phyloP scores from a whole-genome alignment of 1,139 yeast genomes.

The Debaryomyces sp. region DNA sequence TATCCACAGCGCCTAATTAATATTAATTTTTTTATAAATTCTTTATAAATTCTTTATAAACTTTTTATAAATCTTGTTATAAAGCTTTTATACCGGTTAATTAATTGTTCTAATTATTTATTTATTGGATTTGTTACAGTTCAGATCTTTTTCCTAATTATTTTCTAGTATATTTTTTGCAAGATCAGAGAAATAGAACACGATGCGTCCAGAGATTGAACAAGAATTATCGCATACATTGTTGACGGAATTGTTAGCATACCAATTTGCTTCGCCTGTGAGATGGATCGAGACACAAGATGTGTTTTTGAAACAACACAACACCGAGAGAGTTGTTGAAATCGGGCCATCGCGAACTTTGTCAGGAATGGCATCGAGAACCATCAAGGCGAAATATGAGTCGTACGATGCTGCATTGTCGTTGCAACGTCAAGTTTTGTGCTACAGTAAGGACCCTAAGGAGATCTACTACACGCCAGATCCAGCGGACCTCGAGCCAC shows the following conservation, averaged over 20 bases:
- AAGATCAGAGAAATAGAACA: constrained; percentile 4
- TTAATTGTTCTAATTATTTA: neutral
- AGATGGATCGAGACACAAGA: constrained; percentile 99
- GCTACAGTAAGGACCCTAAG: constrained; percentile 94
- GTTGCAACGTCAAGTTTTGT: constrained; percentile 92
- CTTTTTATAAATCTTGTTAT: neutral
- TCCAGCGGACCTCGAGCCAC: constrained; percentile 60
- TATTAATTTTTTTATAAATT: neutral
- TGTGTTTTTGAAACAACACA: constrained; percentile 89
- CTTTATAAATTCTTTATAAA: neutral
- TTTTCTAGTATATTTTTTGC: neutral
- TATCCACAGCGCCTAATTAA: neutral
- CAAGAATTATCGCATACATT: constrained; percentile 96
- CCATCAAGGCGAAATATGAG: constrained; percentile 94
- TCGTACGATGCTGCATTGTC: constrained; percentile 97
- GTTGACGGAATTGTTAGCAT: constrained; percentile 92
- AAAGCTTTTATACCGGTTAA: neutral
- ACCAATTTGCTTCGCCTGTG: constrained; percentile 98
- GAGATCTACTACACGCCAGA: constrained; percentile 96
- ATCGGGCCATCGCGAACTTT: constrained; percentile 98
- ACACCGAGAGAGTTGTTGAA: constrained; percentile 96
- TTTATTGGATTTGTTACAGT: neutral
- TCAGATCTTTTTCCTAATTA: neutral
- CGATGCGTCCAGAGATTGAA: constrained; percentile 95
- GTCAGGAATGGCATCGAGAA: constrained; percentile 98